Evolutionary conservation across 306 rosid genomes (phyloP), one percentile per base, ranked within the genome.

Genomic region (Cucumis melo): DNA sequence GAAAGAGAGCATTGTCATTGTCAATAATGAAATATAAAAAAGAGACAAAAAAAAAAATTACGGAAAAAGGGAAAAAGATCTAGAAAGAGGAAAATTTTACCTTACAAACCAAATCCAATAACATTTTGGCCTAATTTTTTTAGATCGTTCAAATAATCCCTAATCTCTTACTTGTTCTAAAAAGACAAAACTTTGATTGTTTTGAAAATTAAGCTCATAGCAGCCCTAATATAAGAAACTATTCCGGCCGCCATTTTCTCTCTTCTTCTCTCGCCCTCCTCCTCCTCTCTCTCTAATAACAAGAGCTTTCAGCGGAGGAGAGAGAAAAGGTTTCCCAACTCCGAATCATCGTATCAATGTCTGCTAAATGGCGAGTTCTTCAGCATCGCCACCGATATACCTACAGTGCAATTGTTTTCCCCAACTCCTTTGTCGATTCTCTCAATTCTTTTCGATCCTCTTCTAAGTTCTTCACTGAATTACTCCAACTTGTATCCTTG

Each of bases 321-420:
- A 57, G 58, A 42, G 71, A 41, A 16, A 59, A 16, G 5, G 36
- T 7, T 8, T 5, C 58, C 36, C 21, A 23, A 65, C 16, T 17
- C 24, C 74, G 41, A 83, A 21, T 29, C 54, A 23, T 24, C 23
- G 41, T 24, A 15, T 27, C 67, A 81, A 94, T 94, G 97, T 94
- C 99, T 53, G 90, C 97, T 8, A 94, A 94, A 82, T 94, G 99
- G 99, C 91, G 97, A 7, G 97, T 97, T 19, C 87, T 94, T 3
- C 99, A 94, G 83, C 99, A 94, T 81, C 99, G 97, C 75, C 99
- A 94, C 79, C 92, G 90, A 3, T 92, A 89, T 88, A 94, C 99
- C 46, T 92, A 94, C 87, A 92, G 84, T 82, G 96, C 97, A 76
- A 86, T 92, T 82, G 85, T 84, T 12, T 89, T 94, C 83, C 95